These are phyloP conservation scores for Tolypocladium ophioglossoides DNA, from an alignment of 2,329 filamentous ascomycete genomes.

Conservation along the genomic window DNA sequence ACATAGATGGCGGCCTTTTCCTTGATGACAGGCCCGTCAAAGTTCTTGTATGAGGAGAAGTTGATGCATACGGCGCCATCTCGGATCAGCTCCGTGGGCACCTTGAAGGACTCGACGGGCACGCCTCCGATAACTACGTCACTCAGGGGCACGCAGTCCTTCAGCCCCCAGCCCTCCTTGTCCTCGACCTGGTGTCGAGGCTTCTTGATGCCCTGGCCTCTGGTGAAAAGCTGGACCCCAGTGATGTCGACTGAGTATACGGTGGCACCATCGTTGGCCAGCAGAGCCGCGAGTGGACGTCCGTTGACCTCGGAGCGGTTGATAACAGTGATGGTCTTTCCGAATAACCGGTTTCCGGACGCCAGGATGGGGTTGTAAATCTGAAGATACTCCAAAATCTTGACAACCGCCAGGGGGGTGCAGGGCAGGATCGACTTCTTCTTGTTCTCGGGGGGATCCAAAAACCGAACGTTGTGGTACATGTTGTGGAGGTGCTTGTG, in stretches of 20 bases:
- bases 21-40: conserved; percentile 73
- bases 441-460: conserved; percentile 65
- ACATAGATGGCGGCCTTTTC: conserved; percentile 96
- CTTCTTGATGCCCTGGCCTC: conserved; percentile 79
- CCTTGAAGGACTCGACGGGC: conserved; percentile 79
- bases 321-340: conserved; percentile 90
- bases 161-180: conserved; percentile 66
- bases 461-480: conserved; percentile 96
- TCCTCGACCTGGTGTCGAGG: conserved; percentile 78
- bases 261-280: conserved; percentile 91
- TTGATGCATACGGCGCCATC: conserved; percentile 98
- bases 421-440: conserved; percentile 93
- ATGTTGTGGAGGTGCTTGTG: conserved; percentile 97
- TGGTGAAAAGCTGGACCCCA: conserved; percentile 83
- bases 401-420: conserved; percentile 91
- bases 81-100: conserved; percentile 70
- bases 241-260: conserved; percentile 94
- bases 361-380: conserved; percentile 95
- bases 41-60: conserved; percentile 94
- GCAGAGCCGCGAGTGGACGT: conserved; percentile 77
- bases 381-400: conserved; percentile 89
- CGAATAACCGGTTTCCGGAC: conserved; percentile 85
- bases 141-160: conserved; percentile 75
- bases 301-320: conserved; percentile 96
- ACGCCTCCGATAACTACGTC: conserved; percentile 95